A percentile compares a stretch with the other conserved stretches of the same genome.
Conservation (phyloP, 306 rosid genomes). For the Cicer yamashitae region DNA sequence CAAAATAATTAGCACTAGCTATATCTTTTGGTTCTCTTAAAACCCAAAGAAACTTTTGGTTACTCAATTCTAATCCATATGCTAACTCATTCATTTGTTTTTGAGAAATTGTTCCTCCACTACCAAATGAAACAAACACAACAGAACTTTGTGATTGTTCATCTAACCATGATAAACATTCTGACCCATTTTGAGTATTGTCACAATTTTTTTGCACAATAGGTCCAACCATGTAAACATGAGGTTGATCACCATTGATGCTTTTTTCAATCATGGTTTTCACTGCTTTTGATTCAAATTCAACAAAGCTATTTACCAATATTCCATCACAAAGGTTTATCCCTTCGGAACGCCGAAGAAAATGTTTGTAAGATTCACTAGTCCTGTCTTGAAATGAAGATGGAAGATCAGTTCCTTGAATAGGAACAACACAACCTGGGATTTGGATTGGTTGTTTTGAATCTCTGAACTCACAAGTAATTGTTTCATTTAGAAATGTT, state of each 20-base stretch:
- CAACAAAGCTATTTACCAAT: constrained; percentile 42
- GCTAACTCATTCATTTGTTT: constrained; percentile 32
- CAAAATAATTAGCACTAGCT: constrained; percentile 35
- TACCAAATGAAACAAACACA: constrained; percentile 27
- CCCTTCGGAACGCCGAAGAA: constrained; percentile 3
- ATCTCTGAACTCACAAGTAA: constrained; percentile 37
- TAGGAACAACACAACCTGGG: constrained; percentile 45
- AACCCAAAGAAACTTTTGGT: constrained; percentile 22
- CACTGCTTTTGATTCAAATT: constrained; percentile 35
- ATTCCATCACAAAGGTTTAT: constrained; percentile 33
- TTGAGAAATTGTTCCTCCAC: constrained; percentile 29
- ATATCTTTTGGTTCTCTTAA: constrained; percentile 31
- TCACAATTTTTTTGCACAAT: constrained; percentile 16
- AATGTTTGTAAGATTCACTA: constrained; percentile 32
- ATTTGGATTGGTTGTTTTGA: constrained; percentile 15
- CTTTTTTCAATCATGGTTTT: constrained; percentile 16
- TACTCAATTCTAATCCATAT: constrained; percentile 16
- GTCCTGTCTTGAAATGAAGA: constrained; percentile 36
- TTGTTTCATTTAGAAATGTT: constrained; percentile 19
- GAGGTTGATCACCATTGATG: not conserved
- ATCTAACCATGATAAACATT: constrained; percentile 27
- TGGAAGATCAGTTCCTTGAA: constrained; percentile 43
- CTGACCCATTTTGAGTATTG: not conserved
- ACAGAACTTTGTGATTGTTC: constrained; percentile 22
- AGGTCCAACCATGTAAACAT: constrained; percentile 51